Base-by-base conservation (phyloP, 345 rosid species). In the Citrus inodora region DNA sequence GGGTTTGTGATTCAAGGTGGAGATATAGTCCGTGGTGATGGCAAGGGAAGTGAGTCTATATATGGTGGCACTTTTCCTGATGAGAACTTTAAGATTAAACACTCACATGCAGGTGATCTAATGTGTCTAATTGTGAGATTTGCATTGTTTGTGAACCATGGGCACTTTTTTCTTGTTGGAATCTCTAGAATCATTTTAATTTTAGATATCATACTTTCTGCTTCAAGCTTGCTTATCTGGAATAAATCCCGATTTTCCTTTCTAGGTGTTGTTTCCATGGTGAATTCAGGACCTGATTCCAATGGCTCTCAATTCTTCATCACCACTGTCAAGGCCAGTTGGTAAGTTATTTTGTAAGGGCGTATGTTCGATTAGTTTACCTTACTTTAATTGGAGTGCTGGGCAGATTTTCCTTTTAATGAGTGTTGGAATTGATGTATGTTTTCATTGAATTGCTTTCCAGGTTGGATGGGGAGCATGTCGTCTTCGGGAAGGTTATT, bases 381-480 rank as follows among this genome's bases (percentile, higher is more conserved):
- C 14, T 35, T 58, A n/a, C 66, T 58, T 56, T 59, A 13, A 10
- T 70, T 51, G 74, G 74, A 17, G 40, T 48, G 35, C 9, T 2
- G 51, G 40, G 9, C 30, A 71, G 25, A 30, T 71, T 71, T 70
- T 19, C 60, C 42, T 51, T 30, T 28, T 30, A 17, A 16, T 16
- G 35, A 56, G 32, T 17, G 37, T 7, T 60, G 42, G 32, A 27
- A 59, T 38, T 28, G 9, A 37, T 38, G 58, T 74, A 9, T 61
- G 33, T 9, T 8, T 9, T 13, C 1, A 7, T 30, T 51, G n/a
- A 71, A 30, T 55, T 30, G 1, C 2, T 30, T 40, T 35, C 37
- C 75, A 94, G 98, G 98, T 87, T 96, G 92, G 99, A 96, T 75
- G 97, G 97, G 67, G 98, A 94, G 82, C 99, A 96, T 56, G 98